These are phyloP conservation scores for Metroxylon sagu DNA, from an alignment of 176 grass and related monocot species.

Conservation along the genomic window DNA sequence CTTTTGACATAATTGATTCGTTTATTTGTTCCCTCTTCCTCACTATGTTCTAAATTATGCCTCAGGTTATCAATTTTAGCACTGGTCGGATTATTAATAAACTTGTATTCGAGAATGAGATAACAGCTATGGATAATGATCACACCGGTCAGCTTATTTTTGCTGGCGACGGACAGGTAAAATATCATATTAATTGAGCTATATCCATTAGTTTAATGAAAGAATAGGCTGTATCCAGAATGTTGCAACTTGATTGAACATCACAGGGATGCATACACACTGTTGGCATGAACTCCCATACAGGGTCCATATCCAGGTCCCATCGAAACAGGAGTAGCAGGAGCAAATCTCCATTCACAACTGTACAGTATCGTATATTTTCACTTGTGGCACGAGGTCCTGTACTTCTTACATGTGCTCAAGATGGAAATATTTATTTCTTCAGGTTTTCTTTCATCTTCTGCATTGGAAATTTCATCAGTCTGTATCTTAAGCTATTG, in stretches of 20 bases:
- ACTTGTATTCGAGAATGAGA: constrained; percentile 78
- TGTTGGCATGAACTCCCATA: constrained; percentile 77
- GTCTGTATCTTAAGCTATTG: no score
- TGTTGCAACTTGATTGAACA: constrained; percentile 22
- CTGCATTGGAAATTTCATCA: no score
- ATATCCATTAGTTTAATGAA: no score
- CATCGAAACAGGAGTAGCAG: constrained; percentile 79
- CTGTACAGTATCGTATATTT: constrained; percentile 78
- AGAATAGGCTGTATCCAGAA: background rate
- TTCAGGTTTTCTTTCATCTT: constrained; percentile 46
- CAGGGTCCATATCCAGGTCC: constrained; percentile 66
- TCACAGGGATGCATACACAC: constrained; percentile 77
- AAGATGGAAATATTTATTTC: constrained; percentile 86
- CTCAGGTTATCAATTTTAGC: constrained; percentile 94
- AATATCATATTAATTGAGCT: no score
- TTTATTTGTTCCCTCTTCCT: background rate
- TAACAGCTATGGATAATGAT: constrained; percentile 91
- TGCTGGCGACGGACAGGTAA: constrained; percentile 80
- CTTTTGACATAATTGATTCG: background rate
- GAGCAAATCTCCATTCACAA: constrained; percentile 68
- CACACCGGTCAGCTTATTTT: constrained; percentile 94
- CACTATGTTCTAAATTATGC: constrained; percentile 4
- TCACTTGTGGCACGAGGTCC: constrained; percentile 74
- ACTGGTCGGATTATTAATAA: constrained; percentile 88
- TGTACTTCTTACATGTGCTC: constrained; percentile 84